phyloP scores from a whole-genome alignment of 139 green algal genomes.

The Chlamydomonas eustigma region DNA sequence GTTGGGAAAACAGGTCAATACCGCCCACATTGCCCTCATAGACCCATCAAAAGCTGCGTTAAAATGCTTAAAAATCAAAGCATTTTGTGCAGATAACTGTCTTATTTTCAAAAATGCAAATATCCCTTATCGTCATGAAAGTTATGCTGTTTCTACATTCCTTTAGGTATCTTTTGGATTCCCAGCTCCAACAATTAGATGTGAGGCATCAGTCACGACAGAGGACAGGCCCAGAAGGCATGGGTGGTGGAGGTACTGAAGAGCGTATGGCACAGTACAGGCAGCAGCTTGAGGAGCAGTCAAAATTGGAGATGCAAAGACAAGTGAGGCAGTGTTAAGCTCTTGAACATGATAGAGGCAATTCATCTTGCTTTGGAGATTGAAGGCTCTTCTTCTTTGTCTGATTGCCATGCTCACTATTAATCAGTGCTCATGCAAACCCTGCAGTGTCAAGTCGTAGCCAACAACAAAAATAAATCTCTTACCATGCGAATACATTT shows the following conservation, averaged over 20 bases:
- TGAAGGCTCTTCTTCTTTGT: background rate
- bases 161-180: conserved; percentile 6
- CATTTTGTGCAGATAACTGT: too few species aligned
- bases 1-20: too few species aligned
- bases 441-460: background rate
- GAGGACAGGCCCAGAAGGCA: background rate
- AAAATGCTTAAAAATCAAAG: too few species aligned
- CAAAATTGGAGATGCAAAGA: conserved; percentile 30
- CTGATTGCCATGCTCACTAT: background rate
- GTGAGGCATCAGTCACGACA: conserved; percentile 30
- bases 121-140: too few species aligned
- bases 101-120: too few species aligned
- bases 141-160: too few species aligned
- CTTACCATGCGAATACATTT: too few species aligned
- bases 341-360: background rate
- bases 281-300: conserved; percentile 46
- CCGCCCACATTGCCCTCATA: too few species aligned
- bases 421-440: background rate
- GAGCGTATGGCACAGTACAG: conserved; percentile 46
- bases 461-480: background rate
- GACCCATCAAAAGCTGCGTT: too few species aligned
- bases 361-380: background rate
- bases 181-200: conserved; percentile 39
- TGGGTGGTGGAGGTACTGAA: conserved; percentile 23
- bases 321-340: conserved; percentile 21